Evolutionary conservation across 2,329 filamentous ascomycete genomes (phyloP).

Genomic region (Aaosphaeria arxii): DNA sequence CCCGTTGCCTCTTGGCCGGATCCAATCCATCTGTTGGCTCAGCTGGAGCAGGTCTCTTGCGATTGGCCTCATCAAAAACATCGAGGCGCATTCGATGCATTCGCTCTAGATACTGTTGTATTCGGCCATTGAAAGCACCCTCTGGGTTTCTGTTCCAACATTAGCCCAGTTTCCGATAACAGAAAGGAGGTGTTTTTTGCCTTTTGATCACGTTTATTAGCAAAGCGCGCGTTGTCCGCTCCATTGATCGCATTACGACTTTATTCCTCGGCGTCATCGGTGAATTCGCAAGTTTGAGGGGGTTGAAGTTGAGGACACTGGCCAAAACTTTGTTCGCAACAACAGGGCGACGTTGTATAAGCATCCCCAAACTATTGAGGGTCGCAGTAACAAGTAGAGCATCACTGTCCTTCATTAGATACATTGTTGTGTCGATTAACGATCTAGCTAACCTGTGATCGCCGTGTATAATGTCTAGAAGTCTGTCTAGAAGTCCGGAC

Average conservation of each 20-base stretch:
- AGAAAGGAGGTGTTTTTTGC: conserved; percentile 43
- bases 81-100: conserved; percentile 76
- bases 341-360: conserved; percentile 77
- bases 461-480: conserved; percentile 82
- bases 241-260: conserved; percentile 88
- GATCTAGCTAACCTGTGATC: conserved; percentile 66
- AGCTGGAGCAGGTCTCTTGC: conserved; percentile 71
- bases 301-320: conserved; percentile 87
- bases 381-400: conserved; percentile 86
- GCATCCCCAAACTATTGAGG: conserved; percentile 78
- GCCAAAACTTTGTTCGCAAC: conserved; percentile 83
- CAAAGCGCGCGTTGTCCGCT: conserved; percentile 83
- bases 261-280: conserved; percentile 75
- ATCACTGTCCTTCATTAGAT: conserved; percentile 59
- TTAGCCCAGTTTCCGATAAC: conserved; percentile 3
- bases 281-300: conserved; percentile 73
- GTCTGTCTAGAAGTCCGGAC: conserved; percentile 82
- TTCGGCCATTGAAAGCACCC: conserved; percentile 69
- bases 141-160: conserved; percentile 65
- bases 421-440: conserved; percentile 4
- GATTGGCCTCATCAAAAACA: conserved; percentile 71
- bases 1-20: conserved; percentile 74
- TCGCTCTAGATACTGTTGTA: conserved; percentile 84
- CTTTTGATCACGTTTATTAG: conserved; percentile 79
- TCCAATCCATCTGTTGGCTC: conserved; percentile 73